Evolutionary conservation across 2,329 filamentous ascomycete genomes (phyloP).

Genomic region (Nannizziopsis arthrosporioides): DNA sequence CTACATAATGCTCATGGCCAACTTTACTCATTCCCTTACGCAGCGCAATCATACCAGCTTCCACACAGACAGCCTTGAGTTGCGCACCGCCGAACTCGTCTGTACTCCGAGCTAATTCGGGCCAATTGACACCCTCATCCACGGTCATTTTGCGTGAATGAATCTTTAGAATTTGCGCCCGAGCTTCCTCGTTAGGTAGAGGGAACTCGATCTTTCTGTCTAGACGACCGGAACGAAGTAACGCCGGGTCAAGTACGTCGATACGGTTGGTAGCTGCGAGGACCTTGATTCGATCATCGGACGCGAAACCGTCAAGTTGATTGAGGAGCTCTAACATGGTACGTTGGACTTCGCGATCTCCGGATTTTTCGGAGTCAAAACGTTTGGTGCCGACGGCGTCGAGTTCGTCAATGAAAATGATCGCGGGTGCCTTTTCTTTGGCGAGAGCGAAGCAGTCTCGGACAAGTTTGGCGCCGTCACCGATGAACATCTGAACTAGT

Average conservation of each 20-base stretch:
- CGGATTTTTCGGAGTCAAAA: slow-evolving; percentile 96
- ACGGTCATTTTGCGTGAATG: slow-evolving; percentile 98
- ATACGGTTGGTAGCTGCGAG: slow-evolving; percentile 89
- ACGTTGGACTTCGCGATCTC: slow-evolving; percentile 93
- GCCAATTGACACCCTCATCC: slow-evolving; percentile 87
- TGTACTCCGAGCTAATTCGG: slow-evolving; percentile 85
- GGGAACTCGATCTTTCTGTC: slow-evolving; percentile 98
- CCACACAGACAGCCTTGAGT: slow-evolving; percentile 96
- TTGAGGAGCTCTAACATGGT: slow-evolving; percentile 99
- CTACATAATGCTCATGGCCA: slow-evolving; percentile 95
- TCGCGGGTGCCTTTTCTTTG: slow-evolving; percentile 96
- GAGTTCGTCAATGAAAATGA: slow-evolving; percentile 98
- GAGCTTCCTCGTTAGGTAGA: slow-evolving; percentile 90
- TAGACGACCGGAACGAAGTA: slow-evolving; percentile 81
- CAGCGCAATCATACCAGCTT: slow-evolving; percentile 97
- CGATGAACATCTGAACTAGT: slow-evolving; percentile 99
- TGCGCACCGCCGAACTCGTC: slow-evolving; percentile 97
- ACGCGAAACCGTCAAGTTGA: slow-evolving; percentile 95
- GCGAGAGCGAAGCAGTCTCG: slow-evolving; percentile 94
- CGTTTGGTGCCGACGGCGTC: slow-evolving; percentile 98
- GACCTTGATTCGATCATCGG: slow-evolving; percentile 93
- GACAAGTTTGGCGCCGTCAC: slow-evolving; percentile 93
- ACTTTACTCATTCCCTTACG: slow-evolving; percentile 93
- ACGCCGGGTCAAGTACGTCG: slow-evolving; percentile 81
- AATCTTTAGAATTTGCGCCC: slow-evolving; percentile 93